These are phyloP conservation scores for Chrysoporthe cubensis DNA, from an alignment of 2,329 filamentous ascomycete species.

Conservation along the genomic window DNA sequence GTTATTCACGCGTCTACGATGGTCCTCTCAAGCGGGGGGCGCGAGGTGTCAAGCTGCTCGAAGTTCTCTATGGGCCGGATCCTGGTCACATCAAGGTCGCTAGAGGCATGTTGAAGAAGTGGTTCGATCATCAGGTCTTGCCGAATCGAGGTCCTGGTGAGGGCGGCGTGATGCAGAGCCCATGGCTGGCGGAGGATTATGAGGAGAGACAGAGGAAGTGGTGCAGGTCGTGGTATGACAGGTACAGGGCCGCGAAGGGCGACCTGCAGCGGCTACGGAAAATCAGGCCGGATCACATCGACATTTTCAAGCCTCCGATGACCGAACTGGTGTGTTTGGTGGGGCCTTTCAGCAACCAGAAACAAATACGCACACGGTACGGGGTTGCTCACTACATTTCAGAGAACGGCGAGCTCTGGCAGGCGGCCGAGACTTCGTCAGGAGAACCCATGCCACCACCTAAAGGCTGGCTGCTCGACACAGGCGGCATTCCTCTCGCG, in stretches of 20 bases:
- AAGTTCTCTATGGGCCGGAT: conserved; percentile 49
- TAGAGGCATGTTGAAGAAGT: conserved; percentile 46
- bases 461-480: conserved; percentile 57
- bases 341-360: conserved; percentile 35
- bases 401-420: conserved; percentile 37
- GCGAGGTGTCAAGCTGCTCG: conserved; percentile 41
- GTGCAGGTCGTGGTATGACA: conserved; percentile 37
- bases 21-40: conserved; percentile 44
- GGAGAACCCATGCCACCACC: conserved; percentile 27
- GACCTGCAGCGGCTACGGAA: conserved; percentile 30
- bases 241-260: conserved; percentile 25
- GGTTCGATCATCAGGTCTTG: conserved; percentile 45
- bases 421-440: conserved; percentile 32
- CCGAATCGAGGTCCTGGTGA: conserved; percentile 40
- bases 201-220: conserved; percentile 41
- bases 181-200: conserved; percentile 45
- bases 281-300: conserved; percentile 26
- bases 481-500: conserved; percentile 55
- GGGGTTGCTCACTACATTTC: conserved; percentile 32
- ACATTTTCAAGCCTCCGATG: conserved; percentile 25
- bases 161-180: conserved; percentile 40
- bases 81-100: conserved; percentile 40
- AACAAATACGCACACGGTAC: conserved; percentile 29
- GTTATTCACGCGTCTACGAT: conserved; percentile 41
- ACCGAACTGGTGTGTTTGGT: conserved; percentile 34